A percentile compares a stretch with the other conserved stretches of the same genome.
phyloP scores from a whole-genome alignment of 805 yeast species.

The Teunomyces cretensis region DNA sequence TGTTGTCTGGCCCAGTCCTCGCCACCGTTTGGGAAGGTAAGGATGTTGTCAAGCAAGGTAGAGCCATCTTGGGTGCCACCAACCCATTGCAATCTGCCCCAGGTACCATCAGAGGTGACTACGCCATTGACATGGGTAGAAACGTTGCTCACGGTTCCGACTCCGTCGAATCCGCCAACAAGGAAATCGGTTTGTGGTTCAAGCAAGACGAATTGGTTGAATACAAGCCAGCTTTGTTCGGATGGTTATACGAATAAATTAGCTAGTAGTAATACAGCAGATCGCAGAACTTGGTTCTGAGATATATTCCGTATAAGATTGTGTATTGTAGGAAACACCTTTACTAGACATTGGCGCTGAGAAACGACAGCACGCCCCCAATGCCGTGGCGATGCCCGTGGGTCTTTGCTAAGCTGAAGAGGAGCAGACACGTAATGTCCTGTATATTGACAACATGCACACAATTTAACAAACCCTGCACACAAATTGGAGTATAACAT shows the following conservation, averaged over 20 bases:
- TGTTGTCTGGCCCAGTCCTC: slow-evolving; percentile 97
- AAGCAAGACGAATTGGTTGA: slow-evolving; percentile 92
- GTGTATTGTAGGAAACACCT: too few species aligned
- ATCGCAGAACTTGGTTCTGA: neutral
- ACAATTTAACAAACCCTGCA: neutral
- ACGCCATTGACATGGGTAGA: slow-evolving; percentile 98
- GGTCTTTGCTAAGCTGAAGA: too few species aligned
- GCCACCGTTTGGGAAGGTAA: slow-evolving; percentile 99
- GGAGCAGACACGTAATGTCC: neutral
- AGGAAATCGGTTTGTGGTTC: slow-evolving; percentile 97
- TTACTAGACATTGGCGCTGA: too few species aligned
- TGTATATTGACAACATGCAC: neutral
- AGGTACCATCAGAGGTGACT: slow-evolving; percentile 99
- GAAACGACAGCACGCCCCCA: too few species aligned
- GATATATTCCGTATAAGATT: neutral
- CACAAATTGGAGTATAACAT: neutral
- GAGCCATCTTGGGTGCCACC: slow-evolving; percentile 97
- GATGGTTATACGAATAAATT: slow-evolving; percentile 91
- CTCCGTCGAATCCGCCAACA: slow-evolving; percentile 95
- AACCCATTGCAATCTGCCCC: slow-evolving; percentile 97
- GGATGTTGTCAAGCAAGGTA: slow-evolving; percentile 98
- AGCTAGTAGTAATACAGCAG: neutral
- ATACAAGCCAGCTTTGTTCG: slow-evolving; percentile 81
- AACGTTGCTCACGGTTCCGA: slow-evolving; percentile 99
- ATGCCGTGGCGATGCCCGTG: too few species aligned